Conservation (phyloP, 1,284 basidiomycete genomes). For the Cryptococcus maquisensis region DNA sequence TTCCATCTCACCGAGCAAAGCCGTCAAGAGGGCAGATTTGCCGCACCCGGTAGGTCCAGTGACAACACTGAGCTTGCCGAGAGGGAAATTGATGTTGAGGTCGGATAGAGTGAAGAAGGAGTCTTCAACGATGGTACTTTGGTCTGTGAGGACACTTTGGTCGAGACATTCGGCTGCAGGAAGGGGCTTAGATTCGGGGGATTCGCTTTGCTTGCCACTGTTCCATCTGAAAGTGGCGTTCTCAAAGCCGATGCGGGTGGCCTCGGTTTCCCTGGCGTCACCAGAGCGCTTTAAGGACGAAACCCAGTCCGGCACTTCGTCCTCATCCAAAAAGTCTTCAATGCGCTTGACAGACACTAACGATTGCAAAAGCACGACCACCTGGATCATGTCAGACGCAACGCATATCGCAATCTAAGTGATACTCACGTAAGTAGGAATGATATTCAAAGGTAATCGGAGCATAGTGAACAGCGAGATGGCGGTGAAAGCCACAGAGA, state of each 20-base stretch:
- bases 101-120: constrained; percentile 60
- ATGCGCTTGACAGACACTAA: constrained; percentile 75
- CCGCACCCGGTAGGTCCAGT: constrained; percentile 75
- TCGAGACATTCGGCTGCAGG: constrained; percentile 10
- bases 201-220: constrained; percentile 41
- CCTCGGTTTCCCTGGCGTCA: constrained; percentile 11
- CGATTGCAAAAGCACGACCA: constrained; percentile 53
- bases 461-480: constrained; percentile 50
- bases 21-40: constrained; percentile 68
- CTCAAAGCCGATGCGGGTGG: constrained; percentile 59
- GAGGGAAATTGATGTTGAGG: constrained; percentile 64
- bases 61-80: constrained; percentile 62
- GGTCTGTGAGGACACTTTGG: neutral
- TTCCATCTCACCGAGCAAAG: constrained; percentile 62
- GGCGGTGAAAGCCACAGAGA: constrained; percentile 49
- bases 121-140: constrained; percentile 18
- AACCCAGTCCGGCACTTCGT: constrained; percentile 70
- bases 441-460: constrained; percentile 53
- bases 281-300: constrained; percentile 57
- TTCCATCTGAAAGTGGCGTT: constrained; percentile 70
- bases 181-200: neutral
- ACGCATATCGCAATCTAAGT: neutral
- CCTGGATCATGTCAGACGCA: constrained; percentile 9
- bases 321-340: constrained; percentile 72
- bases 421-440: constrained; percentile 35